These are phyloP conservation scores for Saksenaea oblongispora DNA, from an alignment of 371 early-diverging fungal species.

Conservation along the genomic window DNA sequence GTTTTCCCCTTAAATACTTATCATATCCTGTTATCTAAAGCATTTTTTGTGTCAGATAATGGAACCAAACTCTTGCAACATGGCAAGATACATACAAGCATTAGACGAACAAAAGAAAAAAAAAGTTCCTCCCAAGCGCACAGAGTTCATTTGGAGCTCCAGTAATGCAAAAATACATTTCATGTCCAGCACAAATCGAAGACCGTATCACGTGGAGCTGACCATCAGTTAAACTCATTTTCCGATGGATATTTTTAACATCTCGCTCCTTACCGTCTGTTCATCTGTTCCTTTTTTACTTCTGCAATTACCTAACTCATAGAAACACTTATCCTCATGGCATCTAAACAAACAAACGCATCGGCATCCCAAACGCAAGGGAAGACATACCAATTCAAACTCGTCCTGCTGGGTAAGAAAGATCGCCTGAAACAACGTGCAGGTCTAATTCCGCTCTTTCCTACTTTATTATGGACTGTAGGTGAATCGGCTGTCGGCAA, in stretches of 20 bases:
- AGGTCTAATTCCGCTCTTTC: not conserved
- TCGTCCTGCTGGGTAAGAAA: slow-evolving; percentile 75
- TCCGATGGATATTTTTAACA: not conserved
- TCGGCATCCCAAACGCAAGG: slow-evolving; percentile 29
- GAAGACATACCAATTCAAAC: slow-evolving; percentile 76
- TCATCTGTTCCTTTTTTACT: not conserved
- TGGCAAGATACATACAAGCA: no score
- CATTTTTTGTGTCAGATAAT: no score
- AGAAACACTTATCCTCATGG: slow-evolving; percentile 16
- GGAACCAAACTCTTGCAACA: no score
- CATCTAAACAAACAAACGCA: slow-evolving; percentile 36
- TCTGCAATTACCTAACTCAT: not conserved
- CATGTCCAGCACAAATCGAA: no score
- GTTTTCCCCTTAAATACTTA: no score
- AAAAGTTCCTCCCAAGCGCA: no score
- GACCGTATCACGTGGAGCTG: no score
- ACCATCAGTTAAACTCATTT: no score
- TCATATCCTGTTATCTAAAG: no score
- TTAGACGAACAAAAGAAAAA: no score
- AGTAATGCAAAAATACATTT: no score
- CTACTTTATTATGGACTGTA: slow-evolving; percentile 19
- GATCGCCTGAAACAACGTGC: not conserved
- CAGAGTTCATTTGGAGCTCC: no score
- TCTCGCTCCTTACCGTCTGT: not conserved
- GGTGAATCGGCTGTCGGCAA: slow-evolving; percentile 91